Conservation (phyloP, 2,329 filamentous ascomycete genomes). For the Achaetomium macrosporum region DNA sequence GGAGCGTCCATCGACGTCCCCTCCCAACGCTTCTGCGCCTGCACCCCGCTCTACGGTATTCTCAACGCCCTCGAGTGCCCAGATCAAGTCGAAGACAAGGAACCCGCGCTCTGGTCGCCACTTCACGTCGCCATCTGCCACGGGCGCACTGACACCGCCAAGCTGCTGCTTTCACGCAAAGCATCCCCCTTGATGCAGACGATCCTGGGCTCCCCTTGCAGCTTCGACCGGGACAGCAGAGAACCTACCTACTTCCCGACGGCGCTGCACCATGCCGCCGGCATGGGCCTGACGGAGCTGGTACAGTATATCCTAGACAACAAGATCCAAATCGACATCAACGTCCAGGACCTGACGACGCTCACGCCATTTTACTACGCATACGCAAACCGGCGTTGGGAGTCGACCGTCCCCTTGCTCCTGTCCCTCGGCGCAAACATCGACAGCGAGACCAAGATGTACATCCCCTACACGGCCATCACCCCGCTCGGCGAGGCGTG, state of each 20-base stretch:
- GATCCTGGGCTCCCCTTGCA: background rate
- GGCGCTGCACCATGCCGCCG: conserved; percentile 27
- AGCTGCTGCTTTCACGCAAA: conserved; percentile 23
- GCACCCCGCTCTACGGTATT: conserved; percentile 18
- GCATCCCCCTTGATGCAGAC: conserved; percentile 22
- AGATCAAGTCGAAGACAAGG: background rate
- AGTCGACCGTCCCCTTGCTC: conserved; percentile 24
- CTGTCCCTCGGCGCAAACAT: conserved; percentile 26
- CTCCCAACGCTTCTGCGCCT: conserved; percentile 22
- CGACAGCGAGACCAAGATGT: conserved; percentile 23
- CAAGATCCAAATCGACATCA: conserved; percentile 19
- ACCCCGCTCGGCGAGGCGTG: conserved; percentile 26
- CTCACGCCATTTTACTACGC: conserved; percentile 28
- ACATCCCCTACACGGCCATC: conserved; percentile 26
- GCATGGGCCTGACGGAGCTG: conserved; percentile 20
- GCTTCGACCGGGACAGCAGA: background rate
- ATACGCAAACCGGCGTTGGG: conserved; percentile 24
- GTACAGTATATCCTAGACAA: conserved; percentile 21
- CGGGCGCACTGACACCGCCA: conserved; percentile 20
- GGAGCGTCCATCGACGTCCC: conserved; percentile 20
- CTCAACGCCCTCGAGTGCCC: conserved; percentile 21
- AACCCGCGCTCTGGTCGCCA: conserved; percentile 18
- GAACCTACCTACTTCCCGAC: conserved; percentile 10
- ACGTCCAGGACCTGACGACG: conserved; percentile 20
- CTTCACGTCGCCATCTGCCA: conserved; percentile 28